phyloP scores from a whole-genome alignment of 192 early-diverging fungal genomes.

The Backusella psychrophila region DNA sequence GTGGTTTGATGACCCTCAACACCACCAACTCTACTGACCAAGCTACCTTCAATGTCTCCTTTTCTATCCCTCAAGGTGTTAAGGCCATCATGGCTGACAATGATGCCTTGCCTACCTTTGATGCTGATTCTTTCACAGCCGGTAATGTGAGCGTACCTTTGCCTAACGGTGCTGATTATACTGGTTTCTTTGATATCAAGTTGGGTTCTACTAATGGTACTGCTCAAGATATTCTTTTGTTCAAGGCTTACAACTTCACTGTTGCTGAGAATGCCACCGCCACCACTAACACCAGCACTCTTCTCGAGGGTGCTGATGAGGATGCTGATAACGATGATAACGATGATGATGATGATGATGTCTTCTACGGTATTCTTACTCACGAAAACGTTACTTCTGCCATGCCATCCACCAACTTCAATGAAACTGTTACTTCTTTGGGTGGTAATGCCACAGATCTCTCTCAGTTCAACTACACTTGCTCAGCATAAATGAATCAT shows the following conservation, averaged over 20 bases:
- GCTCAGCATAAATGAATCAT: background rate
- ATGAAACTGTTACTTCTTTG: background rate
- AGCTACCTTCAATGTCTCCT: background rate
- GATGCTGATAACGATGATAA: background rate
- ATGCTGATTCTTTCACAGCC: background rate
- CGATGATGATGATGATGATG: background rate
- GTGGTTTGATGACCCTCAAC: constrained; percentile 2
- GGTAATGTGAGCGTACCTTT: background rate
- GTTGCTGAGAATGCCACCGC: background rate
- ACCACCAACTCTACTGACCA: background rate
- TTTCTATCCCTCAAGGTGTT: background rate
- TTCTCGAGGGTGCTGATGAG: background rate
- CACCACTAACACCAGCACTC: background rate
- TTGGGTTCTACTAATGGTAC: background rate
- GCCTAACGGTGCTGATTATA: background rate
- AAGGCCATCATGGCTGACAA: background rate
- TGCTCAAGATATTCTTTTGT: background rate
- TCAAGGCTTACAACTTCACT: background rate
- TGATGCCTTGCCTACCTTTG: background rate
- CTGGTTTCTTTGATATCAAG: background rate
- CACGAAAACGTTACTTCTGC: background rate
- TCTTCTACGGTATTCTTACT: background rate
- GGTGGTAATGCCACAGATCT: background rate
- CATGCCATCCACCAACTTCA: background rate
- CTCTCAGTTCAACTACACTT: background rate